phyloP scores from a whole-genome alignment of 345 rosid species.

The Kernera saxatilis region DNA sequence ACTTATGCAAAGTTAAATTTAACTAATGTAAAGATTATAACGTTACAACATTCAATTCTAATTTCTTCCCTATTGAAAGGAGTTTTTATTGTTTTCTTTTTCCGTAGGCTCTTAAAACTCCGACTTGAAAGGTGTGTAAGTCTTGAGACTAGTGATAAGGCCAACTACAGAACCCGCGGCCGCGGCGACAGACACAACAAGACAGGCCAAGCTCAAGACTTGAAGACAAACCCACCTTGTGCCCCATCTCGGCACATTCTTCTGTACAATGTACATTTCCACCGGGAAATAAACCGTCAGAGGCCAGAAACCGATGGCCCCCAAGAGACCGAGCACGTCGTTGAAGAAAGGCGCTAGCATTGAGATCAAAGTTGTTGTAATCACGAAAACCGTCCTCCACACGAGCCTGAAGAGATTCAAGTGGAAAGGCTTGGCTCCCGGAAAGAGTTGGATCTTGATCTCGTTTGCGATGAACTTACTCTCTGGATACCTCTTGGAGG shows the following conservation, averaged over 20 bases:
- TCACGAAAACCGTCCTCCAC: slow-evolving; percentile 85
- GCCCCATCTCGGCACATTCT: slow-evolving; percentile 70
- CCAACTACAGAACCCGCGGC: slow-evolving; percentile 85
- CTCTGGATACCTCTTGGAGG: slow-evolving; percentile 45
- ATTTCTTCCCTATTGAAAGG: not conserved
- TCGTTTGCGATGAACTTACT: slow-evolving; percentile 54
- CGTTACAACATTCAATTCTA: slow-evolving; percentile 1
- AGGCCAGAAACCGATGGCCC: slow-evolving; percentile 95
- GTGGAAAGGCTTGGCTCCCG: slow-evolving; percentile 36
- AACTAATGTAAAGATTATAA: slow-evolving; percentile 1
- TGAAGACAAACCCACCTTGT: slow-evolving; percentile 71
- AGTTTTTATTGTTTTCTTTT: not conserved
- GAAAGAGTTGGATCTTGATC: slow-evolving; percentile 40
- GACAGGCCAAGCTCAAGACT: slow-evolving; percentile 68
- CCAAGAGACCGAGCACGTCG: slow-evolving; percentile 73
- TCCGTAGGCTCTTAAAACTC: slow-evolving; percentile 29
- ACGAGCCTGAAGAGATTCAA: slow-evolving; percentile 72
- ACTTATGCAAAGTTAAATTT: not conserved
- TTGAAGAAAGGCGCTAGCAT: slow-evolving; percentile 92
- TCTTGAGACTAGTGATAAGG: slow-evolving; percentile 50
- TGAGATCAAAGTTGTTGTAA: slow-evolving; percentile 59
- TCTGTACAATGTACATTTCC: slow-evolving; percentile 78
- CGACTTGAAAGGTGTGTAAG: slow-evolving; percentile 60
- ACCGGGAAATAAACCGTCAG: slow-evolving; percentile 84
- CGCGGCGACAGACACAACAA: slow-evolving; percentile 61